A percentile compares a stretch with the other conserved stretches of the same genome.
These are phyloP conservation scores for Boletus pseudopeckii DNA, from an alignment of 768 basidiomycete species.

Conservation along the genomic window DNA sequence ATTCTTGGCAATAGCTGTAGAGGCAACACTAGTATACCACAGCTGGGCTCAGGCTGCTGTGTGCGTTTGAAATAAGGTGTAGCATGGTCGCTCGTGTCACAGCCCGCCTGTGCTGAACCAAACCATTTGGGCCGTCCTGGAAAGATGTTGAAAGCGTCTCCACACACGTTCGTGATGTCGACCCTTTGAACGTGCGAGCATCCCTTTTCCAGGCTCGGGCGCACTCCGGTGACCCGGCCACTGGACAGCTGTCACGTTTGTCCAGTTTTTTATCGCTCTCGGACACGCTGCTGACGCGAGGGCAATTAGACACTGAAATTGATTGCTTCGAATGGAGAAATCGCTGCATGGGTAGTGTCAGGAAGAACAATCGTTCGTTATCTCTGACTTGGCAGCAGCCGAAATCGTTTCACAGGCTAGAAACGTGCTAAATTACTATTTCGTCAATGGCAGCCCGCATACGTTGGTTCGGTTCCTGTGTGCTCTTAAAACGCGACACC, in stretches of 20 bases:
- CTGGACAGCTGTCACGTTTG: conserved; percentile 17
- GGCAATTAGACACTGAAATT: neutral
- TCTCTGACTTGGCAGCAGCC: conserved; percentile 8
- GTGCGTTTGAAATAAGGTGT: neutral
- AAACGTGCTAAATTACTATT: conserved; percentile 23
- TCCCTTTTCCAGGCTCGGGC: neutral
- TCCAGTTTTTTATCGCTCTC: neutral
- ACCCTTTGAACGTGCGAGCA: conserved; percentile 7
- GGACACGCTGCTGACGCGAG: too few relatives aligned
- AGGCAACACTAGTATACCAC: neutral
- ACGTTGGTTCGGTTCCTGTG: conserved; percentile 15
- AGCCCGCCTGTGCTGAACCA: neutral
- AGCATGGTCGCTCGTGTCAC: neutral
- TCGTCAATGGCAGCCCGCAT: conserved; percentile 5
- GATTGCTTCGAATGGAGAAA: conserved; percentile 1
- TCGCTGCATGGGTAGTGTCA: conserved; percentile 10
- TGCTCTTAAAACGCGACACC: conserved; percentile 22
- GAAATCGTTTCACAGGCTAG: conserved; percentile 22
- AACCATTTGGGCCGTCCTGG: neutral
- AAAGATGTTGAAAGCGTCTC: neutral
- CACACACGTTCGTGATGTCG: conserved; percentile 13
- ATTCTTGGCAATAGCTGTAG: neutral
- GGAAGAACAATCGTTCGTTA: conserved; percentile 14
- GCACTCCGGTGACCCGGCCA: neutral
- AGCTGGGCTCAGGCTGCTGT: neutral